Base-by-base conservation (phyloP, 169 alveolate species). In the Plasmodium cynomolgi region DNA sequence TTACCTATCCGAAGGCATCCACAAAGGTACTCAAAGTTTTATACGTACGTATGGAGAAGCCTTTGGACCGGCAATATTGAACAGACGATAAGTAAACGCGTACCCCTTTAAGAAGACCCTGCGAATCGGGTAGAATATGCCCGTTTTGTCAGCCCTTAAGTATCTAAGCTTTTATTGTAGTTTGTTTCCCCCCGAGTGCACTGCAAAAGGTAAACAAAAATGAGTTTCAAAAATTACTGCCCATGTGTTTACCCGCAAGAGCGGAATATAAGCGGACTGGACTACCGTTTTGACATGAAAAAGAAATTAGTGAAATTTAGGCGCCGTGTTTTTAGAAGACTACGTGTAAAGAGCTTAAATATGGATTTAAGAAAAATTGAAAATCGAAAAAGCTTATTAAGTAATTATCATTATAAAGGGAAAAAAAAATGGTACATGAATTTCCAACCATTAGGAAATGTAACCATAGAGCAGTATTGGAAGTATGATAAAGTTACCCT, bases 401-500 rank as follows among this genome's bases (percentile, higher is more conserved):
- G 68, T 39, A 79, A 88, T 88, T 56, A 88, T 17, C 58, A 79
- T 7, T 15, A 23, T 54, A 33, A 58, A 58, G 71, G 72, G 20
- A 88, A 58, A 6, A 88, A 88, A 58, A 88, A 88, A 79, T 88
- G 94, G 94, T 88, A 88, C 82, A 23, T 88, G 74, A 54, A 88
- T 58, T 88, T 88, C 31, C 94, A 88, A 62, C 94, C 94, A 23
- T 58, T 88, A 79, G 71, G 31, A 79, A 88, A 88, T 58, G 72
- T 88, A 54, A 26, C 88, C n/a, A 88, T 88, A 72, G 90, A 75
- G n/a, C 94, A 88, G 47, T 88, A 88, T 88, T 88, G 94, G 94
- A 88, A 88, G 71, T 88, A 88, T 79, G 94, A 88, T n/a, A 88
- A 88, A 79, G 94, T 88, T 77, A 88, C 86, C 11, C 41, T 88